Conservation (phyloP, 768 basidiomycete genomes). For the Serpula lacrymans region DNA sequence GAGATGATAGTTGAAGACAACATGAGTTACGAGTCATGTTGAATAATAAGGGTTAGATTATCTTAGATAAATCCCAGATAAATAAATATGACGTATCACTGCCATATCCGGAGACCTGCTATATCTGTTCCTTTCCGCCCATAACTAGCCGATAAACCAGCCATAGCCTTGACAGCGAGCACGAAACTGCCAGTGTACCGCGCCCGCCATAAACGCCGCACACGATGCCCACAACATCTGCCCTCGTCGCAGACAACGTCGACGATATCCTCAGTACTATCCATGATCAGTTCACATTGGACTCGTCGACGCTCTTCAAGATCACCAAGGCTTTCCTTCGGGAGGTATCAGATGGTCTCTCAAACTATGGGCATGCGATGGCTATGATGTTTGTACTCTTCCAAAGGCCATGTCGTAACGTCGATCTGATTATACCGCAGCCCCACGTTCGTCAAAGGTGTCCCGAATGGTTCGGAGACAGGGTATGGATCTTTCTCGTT, state of each 20-base stretch:
- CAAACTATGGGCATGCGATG: conserved; percentile 73
- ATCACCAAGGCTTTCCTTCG: conserved; percentile 79
- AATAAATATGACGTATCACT: conserved; percentile 3
- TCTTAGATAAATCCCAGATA: background rate
- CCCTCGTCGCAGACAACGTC: conserved; percentile 37
- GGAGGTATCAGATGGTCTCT: conserved; percentile 75
- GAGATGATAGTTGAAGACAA: no score
- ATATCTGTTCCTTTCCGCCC: conserved; percentile 2
- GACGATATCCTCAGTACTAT: conserved; percentile 60
- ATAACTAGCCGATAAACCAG: no score
- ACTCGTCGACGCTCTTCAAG: conserved; percentile 53
- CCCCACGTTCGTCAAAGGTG: conserved; percentile 93
- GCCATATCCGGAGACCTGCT: background rate
- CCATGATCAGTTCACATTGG: conserved; percentile 69
- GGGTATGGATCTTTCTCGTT: conserved; percentile 54
- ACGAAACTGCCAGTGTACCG: conserved; percentile 5
- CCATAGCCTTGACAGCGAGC: no score
- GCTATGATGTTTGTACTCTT: conserved; percentile 77
- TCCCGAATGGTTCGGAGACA: conserved; percentile 90
- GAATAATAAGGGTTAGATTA: background rate
- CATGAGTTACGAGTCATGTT: no score
- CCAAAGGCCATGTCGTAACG: conserved; percentile 1
- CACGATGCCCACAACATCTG: conserved; percentile 39
- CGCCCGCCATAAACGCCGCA: conserved; percentile 1
- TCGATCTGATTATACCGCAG: conserved; percentile 38